Percentiles rank a stretch among this genome's conserved stretches.
phyloP scores from a whole-genome alignment of 768 basidiomycete species.

The Macrolepiota albuminosa region DNA sequence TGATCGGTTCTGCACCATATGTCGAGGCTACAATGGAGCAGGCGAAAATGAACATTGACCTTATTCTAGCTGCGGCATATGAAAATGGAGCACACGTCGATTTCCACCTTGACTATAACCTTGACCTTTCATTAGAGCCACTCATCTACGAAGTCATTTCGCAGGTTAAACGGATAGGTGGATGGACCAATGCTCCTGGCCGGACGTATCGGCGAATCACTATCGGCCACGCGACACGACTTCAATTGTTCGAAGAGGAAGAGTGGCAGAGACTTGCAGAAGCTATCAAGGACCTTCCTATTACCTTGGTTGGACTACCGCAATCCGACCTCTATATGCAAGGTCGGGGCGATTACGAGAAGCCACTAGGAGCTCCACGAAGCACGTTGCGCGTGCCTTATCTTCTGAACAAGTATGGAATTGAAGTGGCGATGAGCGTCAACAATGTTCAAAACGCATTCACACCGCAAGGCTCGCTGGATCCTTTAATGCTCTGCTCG shows the following conservation, averaged over 20 bases:
- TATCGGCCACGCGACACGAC: slow-evolving; percentile 58
- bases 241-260: slow-evolving; percentile 41
- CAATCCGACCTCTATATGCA: slow-evolving; percentile 70
- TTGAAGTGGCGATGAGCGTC: slow-evolving; percentile 52
- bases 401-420: slow-evolving; percentile 36
- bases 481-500: slow-evolving; percentile 55
- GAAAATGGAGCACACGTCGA: slow-evolving; percentile 41
- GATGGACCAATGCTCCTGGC: slow-evolving; percentile 14
- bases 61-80: slow-evolving; percentile 45
- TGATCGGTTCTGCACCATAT: slow-evolving; percentile 62
- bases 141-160: slow-evolving; percentile 52
- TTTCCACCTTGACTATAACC: slow-evolving; percentile 67
- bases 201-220: slow-evolving; percentile 37
- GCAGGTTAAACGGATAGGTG: slow-evolving; percentile 25
- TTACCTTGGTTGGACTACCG: slow-evolving; percentile 52
- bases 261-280: slow-evolving; percentile 42
- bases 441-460: slow-evolving; percentile 68
- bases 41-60: slow-evolving; percentile 48
- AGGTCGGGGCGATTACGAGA: slow-evolving; percentile 35
- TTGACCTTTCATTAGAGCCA: slow-evolving; percentile 44
- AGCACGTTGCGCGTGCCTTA: slow-evolving; percentile 51
- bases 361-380: slow-evolving; percentile 41
- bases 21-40: slow-evolving; percentile 47
- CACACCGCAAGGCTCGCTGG: slow-evolving; percentile 61
- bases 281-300: slow-evolving; percentile 39